These are phyloP conservation scores for Carex littledalei DNA, from an alignment of 176 grass and related monocot genomes.

Conservation along the genomic window DNA sequence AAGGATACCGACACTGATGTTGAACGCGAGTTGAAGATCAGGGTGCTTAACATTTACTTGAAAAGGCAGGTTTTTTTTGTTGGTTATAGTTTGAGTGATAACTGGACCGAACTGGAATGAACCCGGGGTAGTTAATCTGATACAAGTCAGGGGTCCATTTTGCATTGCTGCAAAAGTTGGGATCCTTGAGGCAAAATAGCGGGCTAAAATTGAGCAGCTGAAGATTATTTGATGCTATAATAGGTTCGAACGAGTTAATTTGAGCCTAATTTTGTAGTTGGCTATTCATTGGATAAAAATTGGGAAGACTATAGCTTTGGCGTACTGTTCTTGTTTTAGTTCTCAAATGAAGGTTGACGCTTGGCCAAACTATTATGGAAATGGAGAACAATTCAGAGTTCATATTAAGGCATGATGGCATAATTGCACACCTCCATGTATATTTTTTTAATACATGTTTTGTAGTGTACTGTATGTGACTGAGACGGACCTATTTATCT, in stretches of 20 bases:
- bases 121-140: not conserved
- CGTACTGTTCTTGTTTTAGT: not conserved
- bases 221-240: not conserved
- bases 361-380: not conserved
- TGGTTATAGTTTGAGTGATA: not conserved
- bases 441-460: conserved; percentile 3
- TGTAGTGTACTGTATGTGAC: not conserved
- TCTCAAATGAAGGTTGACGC: not conserved
- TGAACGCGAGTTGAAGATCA: conserved; percentile 82
- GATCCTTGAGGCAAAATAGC: not conserved
- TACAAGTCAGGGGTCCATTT: not conserved
- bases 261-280: not conserved
- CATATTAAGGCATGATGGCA: not conserved
- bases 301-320: not conserved
- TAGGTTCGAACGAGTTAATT: not conserved
- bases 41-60: conserved; percentile 77
- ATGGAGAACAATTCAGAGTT: not conserved
- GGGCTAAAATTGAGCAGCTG: not conserved
- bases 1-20: conserved; percentile 87
- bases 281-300: not conserved
- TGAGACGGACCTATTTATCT: not conserved
- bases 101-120: not conserved
- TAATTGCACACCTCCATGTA: conserved; percentile 1
- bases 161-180: not conserved
- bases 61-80: conserved; percentile 48